Evolutionary conservation across 768 basidiomycete species (phyloP).

Genomic region (Leccinum arenicola): DNA sequence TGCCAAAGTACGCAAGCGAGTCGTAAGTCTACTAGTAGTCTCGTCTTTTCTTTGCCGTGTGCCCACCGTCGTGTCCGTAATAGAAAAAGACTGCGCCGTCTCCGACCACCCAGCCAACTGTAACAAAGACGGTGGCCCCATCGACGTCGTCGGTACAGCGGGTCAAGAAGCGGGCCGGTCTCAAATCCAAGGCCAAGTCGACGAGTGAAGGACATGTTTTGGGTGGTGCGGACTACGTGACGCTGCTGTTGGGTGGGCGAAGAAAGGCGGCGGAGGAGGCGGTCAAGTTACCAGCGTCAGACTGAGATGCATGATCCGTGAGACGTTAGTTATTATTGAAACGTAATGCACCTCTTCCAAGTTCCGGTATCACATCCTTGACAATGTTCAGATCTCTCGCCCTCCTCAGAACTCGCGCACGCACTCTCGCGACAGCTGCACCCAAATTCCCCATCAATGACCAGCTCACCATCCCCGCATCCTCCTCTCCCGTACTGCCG

Average conservation of each 20-base stretch:
- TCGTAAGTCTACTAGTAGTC: conserved; percentile 21
- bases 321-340: background rate
- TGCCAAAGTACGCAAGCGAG: conserved; percentile 35
- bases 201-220: conserved; percentile 44
- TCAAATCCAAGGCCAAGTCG: conserved; percentile 24
- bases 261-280: conserved; percentile 67
- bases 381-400: conserved; percentile 15
- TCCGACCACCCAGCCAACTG: conserved; percentile 2
- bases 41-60: background rate
- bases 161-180: conserved; percentile 27
- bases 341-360: conserved; percentile 15
- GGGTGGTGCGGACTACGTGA: conserved; percentile 76
- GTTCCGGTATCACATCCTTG: conserved; percentile 16
- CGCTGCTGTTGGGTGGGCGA: conserved; percentile 68
- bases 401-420: conserved; percentile 3
- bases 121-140: background rate
- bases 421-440: conserved; percentile 16
- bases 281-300: conserved; percentile 46
- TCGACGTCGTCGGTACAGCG: conserved; percentile 12
- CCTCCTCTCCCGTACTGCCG: conserved; percentile 61
- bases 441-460: conserved; percentile 16
- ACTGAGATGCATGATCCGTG: background rate
- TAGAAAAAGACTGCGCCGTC: conserved; percentile 26
- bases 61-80: background rate
- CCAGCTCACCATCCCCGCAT: conserved; percentile 39